phyloP scores from a whole-genome alignment of 208 protist species.

The Trichomonas vaginalis region DNA sequence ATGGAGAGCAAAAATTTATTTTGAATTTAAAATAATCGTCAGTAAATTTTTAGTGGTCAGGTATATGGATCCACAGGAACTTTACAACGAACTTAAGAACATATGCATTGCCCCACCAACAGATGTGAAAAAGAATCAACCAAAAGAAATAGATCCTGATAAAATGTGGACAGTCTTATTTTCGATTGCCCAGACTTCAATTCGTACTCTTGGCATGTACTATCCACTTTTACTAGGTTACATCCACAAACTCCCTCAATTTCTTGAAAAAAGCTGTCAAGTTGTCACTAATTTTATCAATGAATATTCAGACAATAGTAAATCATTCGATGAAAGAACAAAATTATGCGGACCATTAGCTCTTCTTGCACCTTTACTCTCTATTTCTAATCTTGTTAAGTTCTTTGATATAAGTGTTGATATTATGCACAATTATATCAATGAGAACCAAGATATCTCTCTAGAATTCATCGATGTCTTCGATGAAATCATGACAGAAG shows the following conservation, averaged over 20 bases:
- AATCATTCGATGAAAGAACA: constrained; percentile 8
- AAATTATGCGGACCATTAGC: not conserved
- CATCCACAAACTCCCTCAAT: not conserved
- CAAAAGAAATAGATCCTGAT: not conserved
- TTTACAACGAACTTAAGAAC: not conserved
- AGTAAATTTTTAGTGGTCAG: not conserved
- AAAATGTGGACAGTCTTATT: not conserved
- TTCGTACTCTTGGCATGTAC: not conserved
- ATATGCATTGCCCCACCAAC: not conserved
- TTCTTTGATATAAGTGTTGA: not conserved
- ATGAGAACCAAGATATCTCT: not conserved
- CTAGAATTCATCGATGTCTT: not conserved
- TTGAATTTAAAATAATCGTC: not conserved
- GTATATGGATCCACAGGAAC: not conserved
- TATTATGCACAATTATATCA: not conserved
- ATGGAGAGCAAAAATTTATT: too few species aligned
- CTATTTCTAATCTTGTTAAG: not conserved
- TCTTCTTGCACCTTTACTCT: not conserved
- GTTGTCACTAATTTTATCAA: not conserved
- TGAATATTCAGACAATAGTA: not conserved
- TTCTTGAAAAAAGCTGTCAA: not conserved
- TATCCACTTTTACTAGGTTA: not conserved
- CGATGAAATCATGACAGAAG: not conserved
- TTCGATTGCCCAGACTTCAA: not conserved
- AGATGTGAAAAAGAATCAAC: not conserved